Percentiles rank a stretch among this genome's conserved stretches.
Conservation (phyloP, 345 rosid species). For the Dovyalis caffra region DNA sequence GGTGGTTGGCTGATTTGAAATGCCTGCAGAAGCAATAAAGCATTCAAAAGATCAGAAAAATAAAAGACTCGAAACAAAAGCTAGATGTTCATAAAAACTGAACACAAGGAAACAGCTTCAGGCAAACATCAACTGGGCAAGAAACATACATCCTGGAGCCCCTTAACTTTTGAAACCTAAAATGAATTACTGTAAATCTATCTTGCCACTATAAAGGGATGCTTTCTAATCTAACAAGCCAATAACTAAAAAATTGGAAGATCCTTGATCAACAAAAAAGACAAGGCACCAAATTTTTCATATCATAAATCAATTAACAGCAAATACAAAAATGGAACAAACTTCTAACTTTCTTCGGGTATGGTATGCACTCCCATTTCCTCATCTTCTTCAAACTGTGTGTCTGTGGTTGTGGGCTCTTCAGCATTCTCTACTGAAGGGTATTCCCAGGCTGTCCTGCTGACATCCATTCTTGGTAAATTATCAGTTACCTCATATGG, state of each 20-base stretch:
- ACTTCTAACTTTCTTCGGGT: constrained; percentile 53
- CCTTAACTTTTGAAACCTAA: neutral
- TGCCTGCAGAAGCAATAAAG: constrained; percentile 38
- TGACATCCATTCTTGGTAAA: constrained; percentile 42
- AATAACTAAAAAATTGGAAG: neutral
- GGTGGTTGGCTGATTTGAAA: constrained; percentile 37
- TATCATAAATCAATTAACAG: neutral
- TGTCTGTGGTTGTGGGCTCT: constrained; percentile 33
- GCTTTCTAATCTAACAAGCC: neutral
- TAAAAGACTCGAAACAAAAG: neutral
- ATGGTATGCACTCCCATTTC: constrained; percentile 23
- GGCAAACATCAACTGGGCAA: neutral
- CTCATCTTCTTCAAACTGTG: constrained; percentile 32
- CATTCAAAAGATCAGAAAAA: constrained; percentile 5
- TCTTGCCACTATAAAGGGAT: neutral
- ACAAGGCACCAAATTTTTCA: neutral
- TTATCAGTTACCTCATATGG: constrained; percentile 47
- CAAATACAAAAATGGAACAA: neutral
- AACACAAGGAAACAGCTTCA: neutral
- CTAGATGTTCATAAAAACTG: neutral
- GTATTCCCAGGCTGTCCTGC: constrained; percentile 50
- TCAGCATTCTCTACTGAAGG: constrained; percentile 34
- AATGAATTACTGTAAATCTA: neutral
- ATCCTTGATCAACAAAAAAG: neutral
- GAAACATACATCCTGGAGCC: neutral